Conservation (phyloP, 2,329 filamentous ascomycete genomes). For the Penicillium freii region DNA sequence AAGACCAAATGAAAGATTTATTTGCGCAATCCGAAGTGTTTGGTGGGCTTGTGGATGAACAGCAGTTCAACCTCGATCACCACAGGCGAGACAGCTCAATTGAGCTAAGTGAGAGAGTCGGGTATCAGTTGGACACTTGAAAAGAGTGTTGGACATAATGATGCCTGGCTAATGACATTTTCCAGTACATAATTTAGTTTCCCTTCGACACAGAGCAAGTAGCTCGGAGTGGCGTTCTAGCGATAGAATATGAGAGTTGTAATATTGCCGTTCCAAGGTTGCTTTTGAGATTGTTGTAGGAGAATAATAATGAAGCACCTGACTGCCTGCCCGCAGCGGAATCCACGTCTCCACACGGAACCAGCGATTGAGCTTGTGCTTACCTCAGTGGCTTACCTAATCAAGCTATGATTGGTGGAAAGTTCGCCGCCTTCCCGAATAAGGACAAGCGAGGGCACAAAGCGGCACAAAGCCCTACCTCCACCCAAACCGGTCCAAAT, state of each 20-base stretch:
- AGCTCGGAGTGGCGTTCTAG: conserved; percentile 5
- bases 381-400: conserved; percentile 5
- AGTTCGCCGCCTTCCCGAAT: conserved; percentile 21
- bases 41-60: conserved; percentile 7
- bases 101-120: conserved; percentile 4
- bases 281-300: neutral
- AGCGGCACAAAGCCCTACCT: conserved; percentile 28
- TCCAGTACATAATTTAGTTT: conserved; percentile 13
- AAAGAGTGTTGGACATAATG: conserved; percentile 4
- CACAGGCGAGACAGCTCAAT: conserved; percentile 6
- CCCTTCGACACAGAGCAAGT: neutral
- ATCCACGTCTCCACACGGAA: conserved; percentile 3
- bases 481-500: conserved; percentile 33
- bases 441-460: conserved; percentile 41
- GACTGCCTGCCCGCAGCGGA: conserved; percentile 8
- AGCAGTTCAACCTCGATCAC: conserved; percentile 18
- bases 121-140: conserved; percentile 4
- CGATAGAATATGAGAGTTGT: conserved; percentile 11
- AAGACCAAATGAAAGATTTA: conserved; percentile 21
- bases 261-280: neutral
- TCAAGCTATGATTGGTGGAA: conserved; percentile 17
- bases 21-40: neutral
- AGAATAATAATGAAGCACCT: conserved; percentile 1
- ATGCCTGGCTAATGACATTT: conserved; percentile 9
- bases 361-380: conserved; percentile 2